Base-by-base conservation (phyloP, 202 grass and related monocot species). In the Elaeis oleifera region DNA sequence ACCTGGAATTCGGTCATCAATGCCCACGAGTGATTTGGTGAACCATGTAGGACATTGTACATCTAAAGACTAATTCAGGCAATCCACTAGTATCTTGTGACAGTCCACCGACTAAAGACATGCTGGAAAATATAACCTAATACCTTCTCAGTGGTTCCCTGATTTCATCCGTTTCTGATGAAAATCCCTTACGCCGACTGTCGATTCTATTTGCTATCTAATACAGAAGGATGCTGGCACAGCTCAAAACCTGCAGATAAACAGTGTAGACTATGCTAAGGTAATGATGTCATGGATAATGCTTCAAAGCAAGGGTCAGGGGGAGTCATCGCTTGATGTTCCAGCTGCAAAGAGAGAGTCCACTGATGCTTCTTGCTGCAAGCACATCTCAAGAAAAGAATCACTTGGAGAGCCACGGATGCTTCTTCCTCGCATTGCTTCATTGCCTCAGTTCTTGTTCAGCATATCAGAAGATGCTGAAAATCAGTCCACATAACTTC, bases 401-500 rank as follows among this genome's bases (percentile, higher is more conserved):
- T 78, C 85, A 14, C 80, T 81, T 24, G 76, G 76, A 28, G 90
- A 89, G 54, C 70, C 89, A 23, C 59, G 85, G 51, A 60, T 74
- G 60, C 77, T 77, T 49, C 63, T 95, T 39, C 90, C 85, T 2
- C 79, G 85, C 53, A 89, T 95, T 59, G 72, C 85, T 18, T 95
- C 89, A 0, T 71, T 78, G 56, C 79, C 89, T 31, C 81, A 83
- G 23, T 85, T 95, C 76, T 83, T 95, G 64, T 88, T 70, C 56
- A 50, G 59, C 25, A 32, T 32, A 32, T 32, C 5, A 32, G 17
- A 54, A 9, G 53, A 54, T 19, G 9, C 16, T 21, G 53, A 2
- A 22, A 54, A 54, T 1, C 53, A 21, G 53, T 8, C 18, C n/a
- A 54, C n/a, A 54, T 18, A 54, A 54, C 29, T 5, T 1, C 29